Conservation (phyloP, 805 yeast genomes). For the Ogataea glucozyma region DNA sequence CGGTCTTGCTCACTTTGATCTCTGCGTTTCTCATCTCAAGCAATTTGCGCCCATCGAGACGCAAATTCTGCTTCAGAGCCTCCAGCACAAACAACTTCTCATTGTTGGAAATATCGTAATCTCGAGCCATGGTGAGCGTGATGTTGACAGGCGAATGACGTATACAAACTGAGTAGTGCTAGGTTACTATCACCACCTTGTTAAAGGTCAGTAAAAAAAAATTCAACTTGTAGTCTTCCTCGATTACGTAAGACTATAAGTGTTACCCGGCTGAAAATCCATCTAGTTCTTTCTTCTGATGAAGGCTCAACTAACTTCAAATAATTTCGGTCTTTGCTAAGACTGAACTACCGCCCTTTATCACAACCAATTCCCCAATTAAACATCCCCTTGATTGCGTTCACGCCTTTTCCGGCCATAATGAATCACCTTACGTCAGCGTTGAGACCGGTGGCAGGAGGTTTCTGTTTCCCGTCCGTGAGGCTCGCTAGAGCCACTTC, state of each 20-base stretch:
- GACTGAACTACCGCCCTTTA: not conserved
- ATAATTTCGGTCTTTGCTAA: not conserved
- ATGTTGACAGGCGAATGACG: not conserved
- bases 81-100: slow-evolving; percentile 64
- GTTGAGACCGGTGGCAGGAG: slow-evolving; percentile 9
- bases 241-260: not conserved
- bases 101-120: slow-evolving; percentile 59
- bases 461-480: too few relatives aligned
- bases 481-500: not conserved
- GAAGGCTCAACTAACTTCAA: too few relatives aligned
- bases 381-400: too few relatives aligned
- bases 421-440: not conserved
- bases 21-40: slow-evolving; percentile 64
- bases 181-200: not conserved
- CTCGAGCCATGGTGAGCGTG: slow-evolving; percentile 54
- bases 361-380: not conserved
- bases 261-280: not conserved
- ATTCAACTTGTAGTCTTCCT: not conserved
- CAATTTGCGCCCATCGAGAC: slow-evolving; percentile 70
- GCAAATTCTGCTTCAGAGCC: slow-evolving; percentile 58
- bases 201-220: not conserved
- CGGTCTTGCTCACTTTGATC: slow-evolving; percentile 60
- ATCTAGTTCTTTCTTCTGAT: too few relatives aligned
- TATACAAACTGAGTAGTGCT: not conserved
- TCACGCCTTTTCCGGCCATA: not conserved